Conservation (phyloP, 2,329 filamentous ascomycete species). For the Lecanicillium sp. region DNA sequence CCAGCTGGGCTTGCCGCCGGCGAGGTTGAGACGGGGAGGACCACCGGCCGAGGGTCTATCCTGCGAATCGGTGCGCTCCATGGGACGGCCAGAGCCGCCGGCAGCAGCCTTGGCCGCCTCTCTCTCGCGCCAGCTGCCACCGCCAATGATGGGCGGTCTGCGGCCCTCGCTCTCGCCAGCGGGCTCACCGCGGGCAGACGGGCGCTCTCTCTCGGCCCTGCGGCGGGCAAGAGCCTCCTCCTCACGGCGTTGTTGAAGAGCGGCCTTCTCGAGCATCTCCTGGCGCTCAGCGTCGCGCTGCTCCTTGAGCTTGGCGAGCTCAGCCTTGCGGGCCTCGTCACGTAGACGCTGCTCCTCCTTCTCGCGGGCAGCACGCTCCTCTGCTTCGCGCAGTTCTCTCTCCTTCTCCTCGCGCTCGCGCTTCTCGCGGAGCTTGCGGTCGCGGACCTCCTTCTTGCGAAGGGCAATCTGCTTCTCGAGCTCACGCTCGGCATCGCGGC, state of each 20-base stretch:
- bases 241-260: slow-evolving; percentile 72
- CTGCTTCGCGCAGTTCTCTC: slow-evolving; percentile 70
- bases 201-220: slow-evolving; percentile 57
- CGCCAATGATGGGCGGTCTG: slow-evolving; percentile 28
- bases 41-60: slow-evolving; percentile 37
- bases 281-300: slow-evolving; percentile 62
- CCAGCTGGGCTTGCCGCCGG: slow-evolving; percentile 61
- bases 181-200: slow-evolving; percentile 25
- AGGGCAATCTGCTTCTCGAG: slow-evolving; percentile 85
- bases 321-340: slow-evolving; percentile 73
- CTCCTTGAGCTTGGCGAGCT: slow-evolving; percentile 61
- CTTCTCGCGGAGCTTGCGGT: slow-evolving; percentile 76
- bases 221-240: slow-evolving; percentile 79
- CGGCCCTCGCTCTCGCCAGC: slow-evolving; percentile 25
- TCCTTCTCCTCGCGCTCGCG: slow-evolving; percentile 80
- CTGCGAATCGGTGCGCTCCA: slow-evolving; percentile 43
- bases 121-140: slow-evolving; percentile 39
- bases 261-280: slow-evolving; percentile 58
- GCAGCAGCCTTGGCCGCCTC: slow-evolving; percentile 27
- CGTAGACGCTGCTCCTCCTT: slow-evolving; percentile 76
- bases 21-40: slow-evolving; percentile 57
- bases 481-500: slow-evolving; percentile 85
- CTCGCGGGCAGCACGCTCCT: slow-evolving; percentile 73
- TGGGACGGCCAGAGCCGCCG: slow-evolving; percentile 27
- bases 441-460: slow-evolving; percentile 82